These are phyloP conservation scores for Monascus purpureus DNA, from an alignment of 495 filamentous ascomycete species.

Conservation along the genomic window DNA sequence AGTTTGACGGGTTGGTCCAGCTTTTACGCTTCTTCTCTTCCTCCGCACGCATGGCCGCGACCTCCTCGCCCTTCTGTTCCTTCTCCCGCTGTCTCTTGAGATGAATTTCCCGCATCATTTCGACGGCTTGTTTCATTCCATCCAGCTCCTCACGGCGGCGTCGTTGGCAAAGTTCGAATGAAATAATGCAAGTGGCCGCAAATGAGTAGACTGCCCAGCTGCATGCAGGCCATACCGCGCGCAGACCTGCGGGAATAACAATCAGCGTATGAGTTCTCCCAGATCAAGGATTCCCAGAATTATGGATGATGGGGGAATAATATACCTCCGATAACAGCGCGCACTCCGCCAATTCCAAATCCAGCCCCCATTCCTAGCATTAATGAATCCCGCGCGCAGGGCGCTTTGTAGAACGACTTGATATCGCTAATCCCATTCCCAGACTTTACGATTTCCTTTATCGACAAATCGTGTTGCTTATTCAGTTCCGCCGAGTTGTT, in stretches of 20 bases:
- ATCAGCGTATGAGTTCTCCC: conserved; percentile 3
- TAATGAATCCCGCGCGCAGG: conserved; percentile 71
- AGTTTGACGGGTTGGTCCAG: conserved; percentile 34
- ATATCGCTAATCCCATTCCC: conserved; percentile 54
- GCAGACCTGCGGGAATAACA: conserved; percentile 18
- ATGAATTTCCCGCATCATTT: conserved; percentile 64
- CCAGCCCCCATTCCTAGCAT: conserved; percentile 70
- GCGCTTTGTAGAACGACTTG: conserved; percentile 57
- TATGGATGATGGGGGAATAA: conserved; percentile 1
- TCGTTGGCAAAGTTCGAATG: conserved; percentile 72
- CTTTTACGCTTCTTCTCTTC: conserved; percentile 40
- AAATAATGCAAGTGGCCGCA: conserved; percentile 42
- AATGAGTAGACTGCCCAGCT: conserved; percentile 82
- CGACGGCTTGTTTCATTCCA: conserved; percentile 65
- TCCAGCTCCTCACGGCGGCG: conserved; percentile 54
- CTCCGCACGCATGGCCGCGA: conserved; percentile 23
- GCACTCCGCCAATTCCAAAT: conserved; percentile 55
- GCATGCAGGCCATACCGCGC: conserved; percentile 40
- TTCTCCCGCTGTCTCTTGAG: conserved; percentile 52
- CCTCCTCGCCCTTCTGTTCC: conserved; percentile 39
- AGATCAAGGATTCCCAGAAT: background rate
- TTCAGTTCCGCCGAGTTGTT: conserved; percentile 33
- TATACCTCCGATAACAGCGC: conserved; percentile 61
- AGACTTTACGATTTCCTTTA: conserved; percentile 51
- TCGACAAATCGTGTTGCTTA: conserved; percentile 23